Percentiles rank a stretch among this genome's conserved stretches.
phyloP scores from a whole-genome alignment of 495 filamentous ascomycete genomes.

The Immersiella caudata region DNA sequence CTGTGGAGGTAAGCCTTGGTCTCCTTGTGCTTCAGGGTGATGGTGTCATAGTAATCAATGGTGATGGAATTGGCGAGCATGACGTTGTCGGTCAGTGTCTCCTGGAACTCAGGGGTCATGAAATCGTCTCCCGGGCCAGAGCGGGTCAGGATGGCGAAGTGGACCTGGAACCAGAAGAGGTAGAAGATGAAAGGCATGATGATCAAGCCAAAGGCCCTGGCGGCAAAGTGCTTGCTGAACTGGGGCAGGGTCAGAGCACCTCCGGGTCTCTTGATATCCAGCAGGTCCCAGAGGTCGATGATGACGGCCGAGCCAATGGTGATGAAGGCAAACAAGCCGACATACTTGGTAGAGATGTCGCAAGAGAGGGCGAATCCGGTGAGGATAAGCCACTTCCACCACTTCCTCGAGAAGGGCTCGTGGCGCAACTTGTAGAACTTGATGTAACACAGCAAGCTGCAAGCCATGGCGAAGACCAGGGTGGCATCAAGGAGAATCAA shows the following conservation, averaged over 20 bases:
- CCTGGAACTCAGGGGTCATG: conserved; percentile 98
- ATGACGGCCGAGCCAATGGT: conserved; percentile 92
- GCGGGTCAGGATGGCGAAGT: conserved; percentile 84
- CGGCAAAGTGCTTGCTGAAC: conserved; percentile 88
- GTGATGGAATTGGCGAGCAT: conserved; percentile 83
- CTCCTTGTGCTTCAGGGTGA: conserved; percentile 92
- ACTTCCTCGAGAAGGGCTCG: conserved; percentile 86
- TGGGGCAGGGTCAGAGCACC: conserved; percentile 75
- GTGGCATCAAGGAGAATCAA: conserved; percentile 95
- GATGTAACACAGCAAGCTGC: conserved; percentile 90
- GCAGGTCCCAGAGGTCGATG: conserved; percentile 92
- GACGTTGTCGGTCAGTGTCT: conserved; percentile 90
- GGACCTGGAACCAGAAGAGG: conserved; percentile 99
- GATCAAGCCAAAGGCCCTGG: conserved; percentile 80
- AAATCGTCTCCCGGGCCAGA: conserved; percentile 98
- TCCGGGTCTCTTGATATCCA: conserved; percentile 80
- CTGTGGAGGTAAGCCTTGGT: conserved; percentile 96
- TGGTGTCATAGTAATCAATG: conserved; percentile 87
- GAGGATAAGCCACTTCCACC: conserved; percentile 99
- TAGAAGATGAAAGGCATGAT: conserved; percentile 95
- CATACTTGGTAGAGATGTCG: conserved; percentile 98
- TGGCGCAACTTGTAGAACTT: conserved; percentile 97
- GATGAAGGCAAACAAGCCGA: conserved; percentile 94
- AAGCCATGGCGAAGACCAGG: conserved; percentile 91
- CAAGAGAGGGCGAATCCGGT: conserved; percentile 94